These are phyloP conservation scores for Xylaria intraflava DNA, from an alignment of 495 filamentous ascomycete genomes.

Conservation along the genomic window DNA sequence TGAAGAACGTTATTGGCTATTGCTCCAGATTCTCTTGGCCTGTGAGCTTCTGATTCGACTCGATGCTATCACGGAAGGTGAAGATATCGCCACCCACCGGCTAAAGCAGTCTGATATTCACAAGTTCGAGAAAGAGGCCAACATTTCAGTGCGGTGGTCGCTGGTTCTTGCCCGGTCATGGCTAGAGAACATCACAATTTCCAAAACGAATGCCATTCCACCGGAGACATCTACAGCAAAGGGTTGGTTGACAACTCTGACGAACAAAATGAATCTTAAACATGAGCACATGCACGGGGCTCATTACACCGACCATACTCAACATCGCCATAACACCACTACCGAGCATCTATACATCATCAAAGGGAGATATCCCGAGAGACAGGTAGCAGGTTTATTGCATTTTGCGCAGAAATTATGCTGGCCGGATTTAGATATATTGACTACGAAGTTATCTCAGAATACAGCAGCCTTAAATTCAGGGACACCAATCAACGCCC, in stretches of 20 bases:
- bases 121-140: conserved; percentile 58
- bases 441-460: conserved; percentile 33
- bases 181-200: conserved; percentile 62
- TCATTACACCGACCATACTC: conserved; percentile 25
- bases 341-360: conserved; percentile 36
- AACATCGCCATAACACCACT: conserved; percentile 23
- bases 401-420: conserved; percentile 52
- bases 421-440: conserved; percentile 46
- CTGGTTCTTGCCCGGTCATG: conserved; percentile 67
- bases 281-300: conserved; percentile 31
- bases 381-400: conserved; percentile 48
- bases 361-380: conserved; percentile 39
- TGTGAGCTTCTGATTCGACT: conserved; percentile 72
- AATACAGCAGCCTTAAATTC: conserved; percentile 33
- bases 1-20: conserved; percentile 63
- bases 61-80: conserved; percentile 60
- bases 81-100: conserved; percentile 41
- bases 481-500: conserved; percentile 36
- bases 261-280: conserved; percentile 43
- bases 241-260: conserved; percentile 47
- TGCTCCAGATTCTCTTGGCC: conserved; percentile 71
- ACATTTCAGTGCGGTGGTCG: conserved; percentile 71
- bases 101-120: conserved; percentile 54
- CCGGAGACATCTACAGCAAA: conserved; percentile 35
- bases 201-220: conserved; percentile 23